These are phyloP conservation scores for Cyberlindnera euphorbiiphila DNA, from an alignment of 805 yeast species.

Conservation along the genomic window DNA sequence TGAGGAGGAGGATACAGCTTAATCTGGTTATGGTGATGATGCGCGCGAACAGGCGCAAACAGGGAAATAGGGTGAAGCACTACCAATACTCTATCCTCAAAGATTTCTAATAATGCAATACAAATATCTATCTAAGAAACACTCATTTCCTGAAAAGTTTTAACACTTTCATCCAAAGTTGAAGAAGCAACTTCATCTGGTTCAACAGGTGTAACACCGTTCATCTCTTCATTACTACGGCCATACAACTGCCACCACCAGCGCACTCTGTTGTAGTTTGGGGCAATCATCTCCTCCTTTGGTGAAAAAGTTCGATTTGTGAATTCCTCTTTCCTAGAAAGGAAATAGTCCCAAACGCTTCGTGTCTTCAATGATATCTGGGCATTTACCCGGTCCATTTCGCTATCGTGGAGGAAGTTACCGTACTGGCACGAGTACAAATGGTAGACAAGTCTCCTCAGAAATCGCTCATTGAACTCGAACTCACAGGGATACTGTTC, in stretches of 20 bases:
- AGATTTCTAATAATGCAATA: background rate
- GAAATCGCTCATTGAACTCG: slow-evolving; percentile 85
- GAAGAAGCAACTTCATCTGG: background rate
- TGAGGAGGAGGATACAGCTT: too few species aligned
- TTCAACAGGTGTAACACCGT: slow-evolving; percentile 23
- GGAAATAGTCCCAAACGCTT: slow-evolving; percentile 92
- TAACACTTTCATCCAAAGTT: background rate
- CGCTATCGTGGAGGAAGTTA: slow-evolving; percentile 75
- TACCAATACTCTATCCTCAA: background rate
- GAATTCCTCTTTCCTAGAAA: slow-evolving; percentile 70
- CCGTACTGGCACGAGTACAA: slow-evolving; percentile 94
- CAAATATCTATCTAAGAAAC: slow-evolving; percentile 7
- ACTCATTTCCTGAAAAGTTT: slow-evolving; percentile 20
- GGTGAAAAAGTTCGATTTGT: slow-evolving; percentile 43
- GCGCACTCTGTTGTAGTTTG: slow-evolving; percentile 56
- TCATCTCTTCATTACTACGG: slow-evolving; percentile 65
- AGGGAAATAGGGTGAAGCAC: background rate
- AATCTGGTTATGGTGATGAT: too few species aligned
- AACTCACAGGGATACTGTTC: slow-evolving; percentile 68
- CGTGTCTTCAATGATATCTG: slow-evolving; percentile 52
- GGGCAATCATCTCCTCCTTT: slow-evolving; percentile 41
- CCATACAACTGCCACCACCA: slow-evolving; percentile 94
- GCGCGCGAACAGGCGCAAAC: too few species aligned
- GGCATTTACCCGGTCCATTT: slow-evolving; percentile 47
- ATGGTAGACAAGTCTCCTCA: slow-evolving; percentile 82